phyloP scores from a whole-genome alignment of 345 rosid genomes.

The Odontarrhena argentea region DNA sequence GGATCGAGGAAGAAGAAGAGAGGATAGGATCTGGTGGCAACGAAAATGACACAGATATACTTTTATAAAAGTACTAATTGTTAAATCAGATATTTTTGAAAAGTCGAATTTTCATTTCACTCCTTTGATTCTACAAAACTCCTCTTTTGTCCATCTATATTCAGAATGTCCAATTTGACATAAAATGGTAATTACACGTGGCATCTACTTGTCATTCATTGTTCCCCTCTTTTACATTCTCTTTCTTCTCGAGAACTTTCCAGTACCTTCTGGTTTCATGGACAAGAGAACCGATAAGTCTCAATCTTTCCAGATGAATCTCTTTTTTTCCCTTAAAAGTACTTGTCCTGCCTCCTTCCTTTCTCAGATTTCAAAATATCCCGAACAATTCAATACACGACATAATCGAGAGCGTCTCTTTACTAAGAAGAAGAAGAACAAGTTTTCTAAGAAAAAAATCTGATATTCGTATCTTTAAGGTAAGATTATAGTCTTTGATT shows the following conservation, averaged over 20 bases:
- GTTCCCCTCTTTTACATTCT: not conserved
- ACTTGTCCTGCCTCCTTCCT: constrained; percentile 22
- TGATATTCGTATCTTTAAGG: constrained; percentile 23
- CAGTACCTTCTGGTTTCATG: constrained; percentile 12
- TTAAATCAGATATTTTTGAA: constrained; percentile 13
- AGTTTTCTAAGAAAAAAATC: constrained; percentile 9
- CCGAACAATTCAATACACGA: not conserved
- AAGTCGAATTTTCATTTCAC: constrained; percentile 14
- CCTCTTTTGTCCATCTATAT: not conserved
- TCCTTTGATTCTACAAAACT: constrained; percentile 6
- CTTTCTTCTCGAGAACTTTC: not conserved
- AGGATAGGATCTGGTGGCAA: constrained; percentile 17
- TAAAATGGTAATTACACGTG: constrained; percentile 20
- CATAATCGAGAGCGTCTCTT: not conserved
- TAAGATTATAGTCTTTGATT: not conserved
- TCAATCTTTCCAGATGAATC: constrained; percentile 37
- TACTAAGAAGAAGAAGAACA: constrained; percentile 4
- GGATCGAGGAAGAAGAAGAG: constrained; percentile 31
- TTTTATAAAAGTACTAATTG: constrained; percentile 25
- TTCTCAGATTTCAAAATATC: constrained; percentile 26
- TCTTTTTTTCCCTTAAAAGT: not conserved
- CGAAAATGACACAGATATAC: not conserved
- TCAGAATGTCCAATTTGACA: not conserved
- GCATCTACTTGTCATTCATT: not conserved
- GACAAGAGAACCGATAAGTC: not conserved